These are phyloP conservation scores for Chenopodium suecicum DNA, from an alignment of 148 eudicot genomes.

Conservation along the genomic window DNA sequence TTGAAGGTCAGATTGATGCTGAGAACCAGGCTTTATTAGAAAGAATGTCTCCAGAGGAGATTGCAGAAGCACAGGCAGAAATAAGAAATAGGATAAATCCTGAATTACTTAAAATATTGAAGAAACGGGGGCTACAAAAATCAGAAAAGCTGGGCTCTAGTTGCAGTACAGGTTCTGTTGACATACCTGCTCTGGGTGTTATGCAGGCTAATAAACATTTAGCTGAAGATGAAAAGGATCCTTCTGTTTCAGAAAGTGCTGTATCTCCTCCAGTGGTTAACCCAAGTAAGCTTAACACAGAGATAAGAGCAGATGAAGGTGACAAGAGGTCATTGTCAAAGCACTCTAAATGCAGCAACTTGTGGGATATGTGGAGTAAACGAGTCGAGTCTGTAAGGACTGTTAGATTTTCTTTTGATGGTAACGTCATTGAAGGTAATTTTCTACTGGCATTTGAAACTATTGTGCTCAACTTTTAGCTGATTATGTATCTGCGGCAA, in stretches of 20 bases:
- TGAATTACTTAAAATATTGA: constrained; percentile 48
- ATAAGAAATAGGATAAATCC: constrained; percentile 66
- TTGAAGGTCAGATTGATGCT: constrained; percentile 77
- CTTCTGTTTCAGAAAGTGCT: constrained; percentile 30
- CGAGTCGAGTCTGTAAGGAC: constrained; percentile 79
- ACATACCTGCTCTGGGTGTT: constrained; percentile 23
- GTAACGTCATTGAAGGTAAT: constrained; percentile 45
- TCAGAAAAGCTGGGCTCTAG: constrained; percentile 33
- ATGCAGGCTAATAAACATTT: constrained; percentile 17
- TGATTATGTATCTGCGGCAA: constrained; percentile 22
- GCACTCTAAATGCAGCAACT: constrained; percentile 26
- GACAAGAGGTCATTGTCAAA: constrained; percentile 22
- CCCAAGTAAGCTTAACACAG: constrained; percentile 24
- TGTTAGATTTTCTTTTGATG: constrained; percentile 80
- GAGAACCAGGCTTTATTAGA: constrained; percentile 70
- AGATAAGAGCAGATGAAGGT: constrained; percentile 25
- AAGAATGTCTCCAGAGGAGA: constrained; percentile 78
- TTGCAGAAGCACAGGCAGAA: constrained; percentile 86
- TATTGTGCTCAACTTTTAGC: not conserved
- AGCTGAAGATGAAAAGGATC: constrained; percentile 28
- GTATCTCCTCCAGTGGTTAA: constrained; percentile 17
- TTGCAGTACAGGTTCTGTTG: constrained; percentile 30
- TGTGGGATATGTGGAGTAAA: constrained; percentile 80
- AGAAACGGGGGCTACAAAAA: constrained; percentile 55
- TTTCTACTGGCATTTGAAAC: constrained; percentile 21